Base-by-base conservation (phyloP, 2,329 filamentous ascomycete genomes). In the Ophiocordyceps unilateralis region DNA sequence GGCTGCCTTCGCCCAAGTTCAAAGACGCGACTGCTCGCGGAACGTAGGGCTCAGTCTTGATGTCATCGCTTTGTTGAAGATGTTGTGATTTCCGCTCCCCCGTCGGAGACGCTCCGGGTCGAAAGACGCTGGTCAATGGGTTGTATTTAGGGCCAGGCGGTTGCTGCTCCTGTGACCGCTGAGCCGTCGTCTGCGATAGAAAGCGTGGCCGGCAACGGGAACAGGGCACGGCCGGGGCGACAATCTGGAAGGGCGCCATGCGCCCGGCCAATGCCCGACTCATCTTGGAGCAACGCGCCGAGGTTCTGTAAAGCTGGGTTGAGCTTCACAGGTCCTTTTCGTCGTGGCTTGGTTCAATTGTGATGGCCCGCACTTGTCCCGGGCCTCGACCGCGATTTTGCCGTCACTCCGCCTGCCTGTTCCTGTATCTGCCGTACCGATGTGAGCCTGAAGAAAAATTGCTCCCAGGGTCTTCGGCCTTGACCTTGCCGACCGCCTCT, bases 171-270 rank as follows among this genome's bases (percentile, higher is more conserved):
- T 51, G 39, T 47, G 54, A 53, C 43, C 49, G 50, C 51, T 50
- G 54, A 38, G 51, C 44, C 46, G 51, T 53, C 42, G 65, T 64
- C 43, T 62, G 60, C 5, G 65, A 67, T 46, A 69, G 60, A n/a
- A 56, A 46, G 30, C 64, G 60, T 41, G 50, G 46, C 38, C 46
- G 43, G 39, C 51, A 50, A 36, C 51, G 45, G 24, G 49, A 43
- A 42, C 44, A 49, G 12, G n/a, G 10, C 15, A 12, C 17, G 36
- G 20, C 5, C 12, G 39, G 6, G 21, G 23, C 15, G 6, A 17
- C 2, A 4, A 26, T 12, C 22, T 51, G 34, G 20, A 22, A 63
- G 52, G 62, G 65, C 57, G 65, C 51, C 34, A 65, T 56, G 59
- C 67, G 62, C 23, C 22, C 14, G 22, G 39, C 22, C 39, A 40